Base-by-base conservation (phyloP, 768 basidiomycete species). In the Naematelia encephala region DNA sequence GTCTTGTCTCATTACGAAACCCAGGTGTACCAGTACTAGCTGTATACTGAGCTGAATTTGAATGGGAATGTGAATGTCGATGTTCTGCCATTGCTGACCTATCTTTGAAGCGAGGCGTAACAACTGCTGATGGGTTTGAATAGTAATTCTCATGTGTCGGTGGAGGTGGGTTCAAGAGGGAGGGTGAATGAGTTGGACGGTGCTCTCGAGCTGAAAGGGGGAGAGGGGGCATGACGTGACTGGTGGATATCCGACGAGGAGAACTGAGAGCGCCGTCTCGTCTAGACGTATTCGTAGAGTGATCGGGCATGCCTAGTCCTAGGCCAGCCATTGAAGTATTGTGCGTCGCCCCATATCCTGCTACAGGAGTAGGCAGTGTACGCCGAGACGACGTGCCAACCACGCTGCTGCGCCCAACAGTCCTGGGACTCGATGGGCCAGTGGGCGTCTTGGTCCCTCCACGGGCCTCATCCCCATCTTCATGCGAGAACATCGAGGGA, bases 81-180 rank as follows among this genome's bases (percentile, higher is more conserved):
- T 27, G 13, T 19, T 19, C 19, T 5, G 27, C 34, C 52, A 19
- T 5, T 42, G 22, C 10, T 34, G 51, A 19, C 59, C 45, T 42
- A 25, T 63, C 61, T 23, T 54, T 39, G 50, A 73, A 73, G 23
- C 64, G 45, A 21, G 68, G 62, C 12, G 62, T 64, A 11, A 62
- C 59, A 3, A 66, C 66, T n/a, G 68, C 55, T 21, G 59, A 46
- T 14, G 71, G 71, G 51, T 70, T 54, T 11, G 66, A 63, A 27
- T 67, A 70, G 48, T 73, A 73, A 12, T 66, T 64, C 42, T 68
- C 70, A 50, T 69, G 69, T 13, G 62, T 63, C 27, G 65, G 70
- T 34, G 34, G n/a, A n/a, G n/a, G 23, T 19, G 51, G 5, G 57
- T 47, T 43, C 30, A 49, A 11, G 14, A 48, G 46, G 21, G 19